Evolutionary conservation across 202 grass and related monocot genomes (phyloP).

Genomic region (Panicum hallii): DNA sequence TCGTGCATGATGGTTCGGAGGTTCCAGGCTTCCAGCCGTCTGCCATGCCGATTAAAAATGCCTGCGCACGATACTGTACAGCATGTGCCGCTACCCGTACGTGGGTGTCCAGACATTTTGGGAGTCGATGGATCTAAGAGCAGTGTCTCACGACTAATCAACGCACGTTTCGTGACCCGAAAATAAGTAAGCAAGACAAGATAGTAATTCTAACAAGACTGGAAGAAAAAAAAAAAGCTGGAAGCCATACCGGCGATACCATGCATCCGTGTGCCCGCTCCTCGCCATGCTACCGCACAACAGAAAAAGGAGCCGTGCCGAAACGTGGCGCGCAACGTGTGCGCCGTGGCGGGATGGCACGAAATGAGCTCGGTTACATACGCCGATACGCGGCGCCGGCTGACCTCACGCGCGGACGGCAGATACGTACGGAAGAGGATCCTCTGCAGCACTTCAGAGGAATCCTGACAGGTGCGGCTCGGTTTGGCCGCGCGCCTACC

Average conservation of each 20-base stretch:
- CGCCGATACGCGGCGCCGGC: not conserved
- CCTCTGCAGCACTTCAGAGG: no score
- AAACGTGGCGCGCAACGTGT: conserved; percentile 9
- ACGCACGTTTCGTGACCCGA: no score
- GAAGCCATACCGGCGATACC: no score
- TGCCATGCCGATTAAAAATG: not conserved
- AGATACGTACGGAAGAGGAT: not conserved
- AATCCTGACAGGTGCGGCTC: not conserved
- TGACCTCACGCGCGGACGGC: not conserved
- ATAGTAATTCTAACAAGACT: no score
- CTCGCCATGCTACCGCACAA: not conserved
- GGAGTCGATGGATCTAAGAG: no score
- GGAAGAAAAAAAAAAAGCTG: no score
- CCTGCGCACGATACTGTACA: not conserved
- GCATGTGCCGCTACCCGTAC: not conserved
- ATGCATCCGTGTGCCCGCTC: not conserved
- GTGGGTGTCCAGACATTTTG: no score
- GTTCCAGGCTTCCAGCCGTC: not conserved
- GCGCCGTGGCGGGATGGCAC: not conserved
- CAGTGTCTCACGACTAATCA: no score
- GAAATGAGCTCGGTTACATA: no score
- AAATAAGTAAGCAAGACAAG: no score
- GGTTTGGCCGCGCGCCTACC: not conserved
- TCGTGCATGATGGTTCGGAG: not conserved
- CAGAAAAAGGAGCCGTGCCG: not conserved